These are phyloP conservation scores for Mentha longifolia DNA, from an alignment of 257 asterid species.

Conservation along the genomic window DNA sequence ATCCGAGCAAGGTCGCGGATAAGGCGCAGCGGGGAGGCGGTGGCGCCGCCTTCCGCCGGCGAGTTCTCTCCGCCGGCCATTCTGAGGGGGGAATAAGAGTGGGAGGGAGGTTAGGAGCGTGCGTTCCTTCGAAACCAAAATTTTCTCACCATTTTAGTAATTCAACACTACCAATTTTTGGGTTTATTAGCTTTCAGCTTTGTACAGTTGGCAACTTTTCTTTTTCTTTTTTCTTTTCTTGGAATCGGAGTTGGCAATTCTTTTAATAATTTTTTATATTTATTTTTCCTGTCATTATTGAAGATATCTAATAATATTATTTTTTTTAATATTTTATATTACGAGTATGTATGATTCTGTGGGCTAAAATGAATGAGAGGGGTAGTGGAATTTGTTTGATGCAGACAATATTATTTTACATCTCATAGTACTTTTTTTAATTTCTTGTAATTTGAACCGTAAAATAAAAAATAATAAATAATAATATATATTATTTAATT, in stretches of 20 bases:
- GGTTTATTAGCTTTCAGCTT: constrained; percentile 25
- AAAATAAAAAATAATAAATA: not conserved
- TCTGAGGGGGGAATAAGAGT: constrained; percentile 30
- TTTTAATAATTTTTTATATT: not conserved
- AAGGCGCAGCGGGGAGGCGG: constrained; percentile 54
- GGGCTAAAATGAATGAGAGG: constrained; percentile 4
- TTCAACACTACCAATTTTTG: constrained; percentile 27
- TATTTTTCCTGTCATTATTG: not conserved
- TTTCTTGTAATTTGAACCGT: not conserved
- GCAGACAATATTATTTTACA: not conserved
- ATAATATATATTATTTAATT: constrained; percentile 9
- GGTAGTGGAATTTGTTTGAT: constrained; percentile 1
- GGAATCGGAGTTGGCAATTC: not conserved
- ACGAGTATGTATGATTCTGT: not conserved
- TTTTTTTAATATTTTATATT: not conserved
- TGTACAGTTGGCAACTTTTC: constrained; percentile 41
- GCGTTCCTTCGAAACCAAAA: constrained; percentile 37
- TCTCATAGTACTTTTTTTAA: too few relatives aligned
- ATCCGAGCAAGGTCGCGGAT: constrained; percentile 67
- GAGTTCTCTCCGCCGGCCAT: constrained; percentile 69
- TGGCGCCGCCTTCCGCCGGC: constrained; percentile 37
- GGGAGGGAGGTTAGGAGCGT: constrained; percentile 5
- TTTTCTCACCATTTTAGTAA: constrained; percentile 38
- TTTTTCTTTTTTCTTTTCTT: not conserved
- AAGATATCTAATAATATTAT: too few relatives aligned